Percentiles rank a stretch among this genome's conserved stretches.
These are phyloP conservation scores for Leucocoprinus birnbaumii DNA, from an alignment of 768 basidiomycete species.

Conservation along the genomic window DNA sequence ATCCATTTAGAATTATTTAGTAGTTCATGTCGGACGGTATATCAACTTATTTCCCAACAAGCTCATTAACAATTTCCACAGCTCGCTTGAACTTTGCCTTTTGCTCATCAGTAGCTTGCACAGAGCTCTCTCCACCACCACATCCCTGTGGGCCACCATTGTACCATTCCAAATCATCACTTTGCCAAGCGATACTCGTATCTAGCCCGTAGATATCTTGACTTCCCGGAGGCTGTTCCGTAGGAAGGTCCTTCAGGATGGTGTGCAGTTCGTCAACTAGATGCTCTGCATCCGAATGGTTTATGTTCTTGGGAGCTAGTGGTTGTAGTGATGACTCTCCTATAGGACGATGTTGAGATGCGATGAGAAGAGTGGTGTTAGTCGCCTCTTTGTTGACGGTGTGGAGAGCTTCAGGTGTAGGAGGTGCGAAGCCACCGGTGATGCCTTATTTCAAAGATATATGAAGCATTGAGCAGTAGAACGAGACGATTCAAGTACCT, in stretches of 20 bases:
- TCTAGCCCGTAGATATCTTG: slow-evolving; percentile 74
- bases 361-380: slow-evolving; percentile 37
- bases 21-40: no score
- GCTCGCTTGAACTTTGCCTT: slow-evolving; percentile 69
- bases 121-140: slow-evolving; percentile 44
- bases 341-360: slow-evolving; percentile 41
- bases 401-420: slow-evolving; percentile 55
- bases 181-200: slow-evolving; percentile 60
- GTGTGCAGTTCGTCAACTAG: slow-evolving; percentile 56
- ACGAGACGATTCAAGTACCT: slow-evolving; percentile 21
- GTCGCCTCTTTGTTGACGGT: slow-evolving; percentile 40
- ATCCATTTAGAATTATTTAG: no score
- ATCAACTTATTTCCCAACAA: slow-evolving; percentile 24
- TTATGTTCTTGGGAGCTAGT: slow-evolving; percentile 38
- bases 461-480: not conserved
- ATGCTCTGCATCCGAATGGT: slow-evolving; percentile 24
- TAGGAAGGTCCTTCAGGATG: slow-evolving; percentile 60
- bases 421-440: slow-evolving; percentile 70
- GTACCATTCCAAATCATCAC: slow-evolving; percentile 55
- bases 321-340: slow-evolving; percentile 44
- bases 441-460: slow-evolving; percentile 49
- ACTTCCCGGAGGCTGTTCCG: slow-evolving; percentile 51
- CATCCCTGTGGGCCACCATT: slow-evolving; percentile 65
- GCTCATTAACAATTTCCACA: slow-evolving; percentile 58
- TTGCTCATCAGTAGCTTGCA: slow-evolving; percentile 54